Evolutionary conservation across 2,329 filamentous ascomycete species (phyloP).

Genomic region (Penicillium sp.): DNA sequence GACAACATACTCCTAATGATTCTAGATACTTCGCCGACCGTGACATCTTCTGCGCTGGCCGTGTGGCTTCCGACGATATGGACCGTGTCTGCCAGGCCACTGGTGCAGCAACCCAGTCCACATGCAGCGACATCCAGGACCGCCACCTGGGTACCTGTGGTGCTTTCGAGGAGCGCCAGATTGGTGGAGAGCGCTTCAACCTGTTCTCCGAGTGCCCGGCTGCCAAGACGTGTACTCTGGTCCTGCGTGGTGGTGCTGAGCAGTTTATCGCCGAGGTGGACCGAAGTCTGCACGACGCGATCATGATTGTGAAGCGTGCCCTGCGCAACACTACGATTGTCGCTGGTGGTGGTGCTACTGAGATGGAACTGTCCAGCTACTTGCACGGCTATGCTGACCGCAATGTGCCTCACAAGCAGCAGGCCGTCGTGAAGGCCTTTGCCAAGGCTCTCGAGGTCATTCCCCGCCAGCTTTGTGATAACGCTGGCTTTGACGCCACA

Average conservation of each 20-base stretch:
- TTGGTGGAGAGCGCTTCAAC: slow-evolving; percentile 96
- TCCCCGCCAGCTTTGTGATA: slow-evolving; percentile 94
- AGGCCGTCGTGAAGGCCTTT: slow-evolving; percentile 95
- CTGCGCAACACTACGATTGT: slow-evolving; percentile 94
- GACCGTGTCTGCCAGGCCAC: slow-evolving; percentile 94
- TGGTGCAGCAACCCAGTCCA: slow-evolving; percentile 86
- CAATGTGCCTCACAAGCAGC: slow-evolving; percentile 90
- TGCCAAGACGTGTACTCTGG: slow-evolving; percentile 93
- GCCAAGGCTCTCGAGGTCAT: slow-evolving; percentile 96
- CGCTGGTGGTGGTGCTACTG: slow-evolving; percentile 84
- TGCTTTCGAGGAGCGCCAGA: slow-evolving; percentile 88
- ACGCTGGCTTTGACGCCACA: slow-evolving; percentile 95
- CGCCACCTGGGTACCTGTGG: slow-evolving; percentile 90
- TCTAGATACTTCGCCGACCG: slow-evolving; percentile 81
- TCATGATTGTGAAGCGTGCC: slow-evolving; percentile 99
- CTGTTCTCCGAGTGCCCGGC: slow-evolving; percentile 94
- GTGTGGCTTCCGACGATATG: slow-evolving; percentile 85
- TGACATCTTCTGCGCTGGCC: slow-evolving; percentile 95
- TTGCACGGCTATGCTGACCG: slow-evolving; percentile 88
- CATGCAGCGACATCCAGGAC: slow-evolving; percentile 86
- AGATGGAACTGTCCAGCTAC: slow-evolving; percentile 96
- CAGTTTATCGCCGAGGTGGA: slow-evolving; percentile 99
- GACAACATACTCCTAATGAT: not conserved
- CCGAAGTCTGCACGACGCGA: slow-evolving; percentile 94
- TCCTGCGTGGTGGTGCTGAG: slow-evolving; percentile 92